These are phyloP conservation scores for Candida qinlingensis DNA, from an alignment of 805 yeast species.

Conservation along the genomic window DNA sequence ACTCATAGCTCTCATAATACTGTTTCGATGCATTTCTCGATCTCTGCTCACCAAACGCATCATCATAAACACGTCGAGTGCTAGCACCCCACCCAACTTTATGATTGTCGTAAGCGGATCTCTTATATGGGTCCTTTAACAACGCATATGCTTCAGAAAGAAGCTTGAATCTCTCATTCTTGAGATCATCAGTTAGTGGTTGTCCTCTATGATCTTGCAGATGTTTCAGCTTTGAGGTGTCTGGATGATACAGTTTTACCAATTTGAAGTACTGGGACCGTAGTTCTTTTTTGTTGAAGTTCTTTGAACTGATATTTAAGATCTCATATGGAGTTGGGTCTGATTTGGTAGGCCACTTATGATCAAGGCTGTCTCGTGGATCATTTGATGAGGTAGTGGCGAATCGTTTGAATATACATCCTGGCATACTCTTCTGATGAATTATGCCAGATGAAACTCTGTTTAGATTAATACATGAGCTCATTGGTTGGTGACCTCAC, in stretches of 20 bases:
- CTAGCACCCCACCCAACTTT: conserved; percentile 40
- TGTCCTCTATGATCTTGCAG: conserved; percentile 27
- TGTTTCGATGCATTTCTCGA: neutral
- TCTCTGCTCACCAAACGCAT: conserved; percentile 8
- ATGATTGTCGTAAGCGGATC: conserved; percentile 41
- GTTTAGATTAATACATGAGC: too few species aligned
- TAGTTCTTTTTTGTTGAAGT: conserved; percentile 34
- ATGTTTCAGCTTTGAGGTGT: conserved; percentile 32
- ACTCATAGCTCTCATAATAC: conserved; percentile 30
- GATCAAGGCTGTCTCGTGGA: conserved; percentile 9
- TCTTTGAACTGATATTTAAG: conserved; percentile 36
- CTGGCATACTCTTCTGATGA: too few species aligned
- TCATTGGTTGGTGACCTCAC: too few species aligned
- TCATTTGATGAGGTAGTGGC: neutral
- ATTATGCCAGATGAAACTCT: too few species aligned
- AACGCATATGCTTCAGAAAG: conserved; percentile 56
- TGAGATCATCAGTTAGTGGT: conserved; percentile 29
- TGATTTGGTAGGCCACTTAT: conserved; percentile 51
- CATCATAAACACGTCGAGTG: conserved; percentile 1
- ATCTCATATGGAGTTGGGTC: conserved; percentile 71
- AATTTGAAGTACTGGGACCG: conserved; percentile 49
- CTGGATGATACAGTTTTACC: conserved; percentile 84
- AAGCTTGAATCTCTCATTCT: conserved; percentile 39
- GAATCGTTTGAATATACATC: too few species aligned
- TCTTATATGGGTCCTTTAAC: conserved; percentile 39